Evolutionary conservation across 768 basidiomycete genomes (phyloP), one percentile per base, ranked within the genome.

Genomic region (Dacryopinax spathularia): DNA sequence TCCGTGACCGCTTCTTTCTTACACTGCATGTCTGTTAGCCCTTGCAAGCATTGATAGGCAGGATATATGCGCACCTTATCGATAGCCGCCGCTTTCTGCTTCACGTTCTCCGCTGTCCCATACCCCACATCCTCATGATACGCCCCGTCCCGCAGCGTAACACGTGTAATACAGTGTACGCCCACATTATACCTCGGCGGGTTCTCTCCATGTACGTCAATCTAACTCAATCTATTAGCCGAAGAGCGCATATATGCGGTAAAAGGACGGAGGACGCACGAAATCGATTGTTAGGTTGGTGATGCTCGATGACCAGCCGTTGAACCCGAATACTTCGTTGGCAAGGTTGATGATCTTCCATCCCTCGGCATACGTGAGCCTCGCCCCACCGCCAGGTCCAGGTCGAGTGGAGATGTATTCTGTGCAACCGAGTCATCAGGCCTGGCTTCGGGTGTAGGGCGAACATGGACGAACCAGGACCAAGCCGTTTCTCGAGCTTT

Each of bases 1-100:
- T 99, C 96, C 0, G 96, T 99, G 0, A 97, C 87, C 1, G 96
- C 94, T 72, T 98, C 96, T 69, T 99, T 99, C 80, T 97, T 97
- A 72, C 90, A 92, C 96, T 99, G 69, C 16, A 65, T n/a, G 34
- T 20, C 33, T 31, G 22, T 33, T 16, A 33, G 36, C 1, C 34
- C 2, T 31, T 25, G 43, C 15, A 62, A 22, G 33, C 16, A 4
- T 10, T 25, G 9, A 22, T 12, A 59, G 33, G 1, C 25, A 27
- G 9, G 15, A 29, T 56, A 29, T 56, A 56, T 10, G 74, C 81
- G 65, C 65, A 93, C 95, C 82, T 99, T 99, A 69, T 98, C 94
- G 34, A 98, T 72, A 2, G 90, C 93, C 15, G 80, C 80, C 0
- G 82, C 92, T 74, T 96, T 98, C 66, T 83, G 83, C 73, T 85